These are phyloP conservation scores for Euclidium syriacum DNA, from an alignment of 345 rosid species.

Conservation along the genomic window DNA sequence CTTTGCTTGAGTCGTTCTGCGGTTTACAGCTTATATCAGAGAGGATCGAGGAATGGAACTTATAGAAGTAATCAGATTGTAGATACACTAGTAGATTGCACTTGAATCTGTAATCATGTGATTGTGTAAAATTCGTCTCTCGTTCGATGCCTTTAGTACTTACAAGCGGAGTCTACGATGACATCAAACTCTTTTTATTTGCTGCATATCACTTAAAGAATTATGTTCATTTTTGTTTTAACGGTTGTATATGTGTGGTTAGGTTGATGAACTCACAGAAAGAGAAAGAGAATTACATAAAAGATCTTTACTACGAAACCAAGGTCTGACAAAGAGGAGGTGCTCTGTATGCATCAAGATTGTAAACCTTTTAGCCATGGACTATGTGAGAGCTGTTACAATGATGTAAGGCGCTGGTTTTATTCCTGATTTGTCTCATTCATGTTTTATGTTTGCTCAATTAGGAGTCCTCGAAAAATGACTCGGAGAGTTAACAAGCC, in stretches of 20 bases:
- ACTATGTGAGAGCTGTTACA: slow-evolving; percentile 69
- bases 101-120: too few relatives aligned
- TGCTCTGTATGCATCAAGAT: slow-evolving; percentile 70
- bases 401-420: slow-evolving; percentile 38
- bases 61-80: too few relatives aligned
- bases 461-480: background rate
- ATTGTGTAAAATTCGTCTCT: too few relatives aligned
- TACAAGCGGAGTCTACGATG: too few relatives aligned
- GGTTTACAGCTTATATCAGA: too few relatives aligned
- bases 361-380: slow-evolving; percentile 46
- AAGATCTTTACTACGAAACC: slow-evolving; percentile 26
- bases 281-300: slow-evolving; percentile 49
- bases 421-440: background rate
- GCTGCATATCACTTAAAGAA: background rate
- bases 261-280: slow-evolving; percentile 68
- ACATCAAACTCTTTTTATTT: too few relatives aligned
- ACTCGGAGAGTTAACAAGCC: slow-evolving; percentile 4
- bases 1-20: too few relatives aligned
- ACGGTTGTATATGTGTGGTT: slow-evolving; percentile 4
- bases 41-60: too few relatives aligned
- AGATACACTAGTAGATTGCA: too few relatives aligned
- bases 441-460: background rate
- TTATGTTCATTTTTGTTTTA: background rate
- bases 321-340: slow-evolving; percentile 25
- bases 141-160: too few relatives aligned